Conservation (phyloP, 331 rosid genomes). For the Phaseolus coccineus region DNA sequence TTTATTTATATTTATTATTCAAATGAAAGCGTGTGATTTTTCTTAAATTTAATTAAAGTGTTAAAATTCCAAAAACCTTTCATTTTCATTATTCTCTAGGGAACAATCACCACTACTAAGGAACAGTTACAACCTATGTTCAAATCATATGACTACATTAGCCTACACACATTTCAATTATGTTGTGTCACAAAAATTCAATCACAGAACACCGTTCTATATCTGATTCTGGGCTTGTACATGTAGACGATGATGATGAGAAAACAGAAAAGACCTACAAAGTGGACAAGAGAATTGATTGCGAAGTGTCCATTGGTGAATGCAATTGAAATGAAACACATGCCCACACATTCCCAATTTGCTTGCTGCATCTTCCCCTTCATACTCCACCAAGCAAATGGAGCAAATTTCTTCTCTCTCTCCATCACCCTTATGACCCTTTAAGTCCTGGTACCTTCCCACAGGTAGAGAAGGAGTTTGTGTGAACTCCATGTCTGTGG, state of each 20-base stretch:
- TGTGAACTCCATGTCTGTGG: conserved; percentile 13
- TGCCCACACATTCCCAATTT: conserved; percentile 64
- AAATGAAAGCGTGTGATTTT: too few relatives aligned
- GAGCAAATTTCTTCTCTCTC: conserved; percentile 63
- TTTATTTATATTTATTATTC: too few relatives aligned
- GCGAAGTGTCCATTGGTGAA: conserved; percentile 67
- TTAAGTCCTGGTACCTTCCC: conserved; percentile 58
- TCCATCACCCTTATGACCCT: neutral
- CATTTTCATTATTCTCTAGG: too few relatives aligned
- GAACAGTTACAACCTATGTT: too few relatives aligned
- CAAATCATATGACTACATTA: too few relatives aligned
- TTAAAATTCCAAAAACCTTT: too few relatives aligned
- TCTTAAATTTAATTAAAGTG: too few relatives aligned
- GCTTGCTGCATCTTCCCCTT: conserved; percentile 65
- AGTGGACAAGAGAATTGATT: conserved; percentile 81
- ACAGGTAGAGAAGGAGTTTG: conserved; percentile 48
- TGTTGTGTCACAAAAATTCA: neutral
- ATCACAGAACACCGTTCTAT: neutral
- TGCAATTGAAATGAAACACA: conserved; percentile 69
- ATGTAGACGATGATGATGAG: conserved; percentile 19
- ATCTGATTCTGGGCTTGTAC: neutral
- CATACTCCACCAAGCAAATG: conserved; percentile 80
- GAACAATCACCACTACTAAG: too few relatives aligned
- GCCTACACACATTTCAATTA: too few relatives aligned
- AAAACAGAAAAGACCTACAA: conserved; percentile 70